Conservation (phyloP, 495 filamentous ascomycete species). For the Letharia lupina region DNA sequence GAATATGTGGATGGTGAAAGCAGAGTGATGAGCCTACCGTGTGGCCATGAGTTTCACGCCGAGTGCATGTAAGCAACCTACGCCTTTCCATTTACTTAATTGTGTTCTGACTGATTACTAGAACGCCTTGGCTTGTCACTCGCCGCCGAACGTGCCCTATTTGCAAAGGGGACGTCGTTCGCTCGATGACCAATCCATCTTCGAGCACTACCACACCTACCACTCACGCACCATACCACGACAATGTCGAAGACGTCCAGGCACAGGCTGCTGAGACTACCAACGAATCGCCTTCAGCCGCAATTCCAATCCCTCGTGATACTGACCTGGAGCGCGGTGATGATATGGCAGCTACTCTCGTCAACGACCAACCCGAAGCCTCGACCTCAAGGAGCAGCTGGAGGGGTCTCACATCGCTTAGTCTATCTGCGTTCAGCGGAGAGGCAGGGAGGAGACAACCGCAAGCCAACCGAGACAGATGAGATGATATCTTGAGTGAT, state of each 20-base stretch:
- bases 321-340: slow-evolving; percentile 37
- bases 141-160: slow-evolving; percentile 93
- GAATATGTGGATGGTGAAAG: slow-evolving; percentile 95
- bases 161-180: slow-evolving; percentile 93
- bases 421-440: slow-evolving; percentile 43
- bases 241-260: slow-evolving; percentile 44
- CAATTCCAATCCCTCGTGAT: slow-evolving; percentile 36
- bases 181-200: slow-evolving; percentile 41
- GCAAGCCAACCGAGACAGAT: slow-evolving; percentile 39
- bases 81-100: background rate
- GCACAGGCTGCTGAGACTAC: slow-evolving; percentile 31
- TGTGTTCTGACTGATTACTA: slow-evolving; percentile 33
- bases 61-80: slow-evolving; percentile 86
- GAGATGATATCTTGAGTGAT: slow-evolving; percentile 15
- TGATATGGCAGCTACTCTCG: slow-evolving; percentile 33
- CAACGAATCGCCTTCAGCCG: slow-evolving; percentile 42
- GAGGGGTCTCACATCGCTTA: slow-evolving; percentile 33
- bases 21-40: slow-evolving; percentile 94
- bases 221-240: slow-evolving; percentile 37
- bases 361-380: slow-evolving; percentile 31
- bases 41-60: slow-evolving; percentile 94
- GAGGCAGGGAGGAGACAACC: slow-evolving; percentile 45
- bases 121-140: slow-evolving; percentile 96
- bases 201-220: slow-evolving; percentile 41
- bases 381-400: slow-evolving; percentile 20